These are phyloP conservation scores for Cercophora newfieldiana DNA, from an alignment of 495 filamentous ascomycete genomes.

Conservation along the genomic window DNA sequence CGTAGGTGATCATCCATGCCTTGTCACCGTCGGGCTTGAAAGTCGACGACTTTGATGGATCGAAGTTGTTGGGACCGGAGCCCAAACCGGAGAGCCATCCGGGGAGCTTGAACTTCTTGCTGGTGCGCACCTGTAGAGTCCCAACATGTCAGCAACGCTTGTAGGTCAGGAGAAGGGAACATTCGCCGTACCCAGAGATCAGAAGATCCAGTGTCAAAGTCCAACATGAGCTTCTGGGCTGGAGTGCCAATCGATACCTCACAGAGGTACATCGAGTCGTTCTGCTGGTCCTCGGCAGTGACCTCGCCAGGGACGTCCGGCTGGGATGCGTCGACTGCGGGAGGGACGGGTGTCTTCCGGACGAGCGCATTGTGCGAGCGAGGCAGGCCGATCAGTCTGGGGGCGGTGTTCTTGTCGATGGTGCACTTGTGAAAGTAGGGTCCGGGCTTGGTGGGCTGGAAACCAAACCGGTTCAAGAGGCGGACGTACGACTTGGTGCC, in stretches of 20 bases:
- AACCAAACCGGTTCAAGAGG: constrained; percentile 67
- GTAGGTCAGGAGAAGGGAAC: background rate
- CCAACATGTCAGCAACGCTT: constrained; percentile 2
- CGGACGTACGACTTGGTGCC: constrained; percentile 74
- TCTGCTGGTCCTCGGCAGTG: constrained; percentile 70
- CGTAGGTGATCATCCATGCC: constrained; percentile 72
- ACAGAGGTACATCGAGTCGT: constrained; percentile 70
- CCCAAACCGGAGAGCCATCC: constrained; percentile 25
- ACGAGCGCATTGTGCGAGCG: constrained; percentile 49
- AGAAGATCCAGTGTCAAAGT: constrained; percentile 77
- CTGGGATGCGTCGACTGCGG: constrained; percentile 10
- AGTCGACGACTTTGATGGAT: constrained; percentile 61
- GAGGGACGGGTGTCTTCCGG: constrained; percentile 39
- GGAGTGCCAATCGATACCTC: constrained; percentile 68
- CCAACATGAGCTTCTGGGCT: constrained; percentile 62
- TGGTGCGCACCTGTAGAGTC: constrained; percentile 61
- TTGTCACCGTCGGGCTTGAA: constrained; percentile 48
- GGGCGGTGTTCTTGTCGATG: background rate
- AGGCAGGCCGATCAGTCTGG: constrained; percentile 42
- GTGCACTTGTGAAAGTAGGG: constrained; percentile 56
- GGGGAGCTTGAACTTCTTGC: constrained; percentile 37
- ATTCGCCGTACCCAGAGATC: constrained; percentile 69
- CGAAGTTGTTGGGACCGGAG: constrained; percentile 53
- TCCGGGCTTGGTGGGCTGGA: constrained; percentile 67
- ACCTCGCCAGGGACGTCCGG: constrained; percentile 52